Percentiles rank a stretch among this genome's conserved stretches.
phyloP scores from a whole-genome alignment of 2,329 filamentous ascomycete genomes.

The Hymenoscyphus scutula region DNA sequence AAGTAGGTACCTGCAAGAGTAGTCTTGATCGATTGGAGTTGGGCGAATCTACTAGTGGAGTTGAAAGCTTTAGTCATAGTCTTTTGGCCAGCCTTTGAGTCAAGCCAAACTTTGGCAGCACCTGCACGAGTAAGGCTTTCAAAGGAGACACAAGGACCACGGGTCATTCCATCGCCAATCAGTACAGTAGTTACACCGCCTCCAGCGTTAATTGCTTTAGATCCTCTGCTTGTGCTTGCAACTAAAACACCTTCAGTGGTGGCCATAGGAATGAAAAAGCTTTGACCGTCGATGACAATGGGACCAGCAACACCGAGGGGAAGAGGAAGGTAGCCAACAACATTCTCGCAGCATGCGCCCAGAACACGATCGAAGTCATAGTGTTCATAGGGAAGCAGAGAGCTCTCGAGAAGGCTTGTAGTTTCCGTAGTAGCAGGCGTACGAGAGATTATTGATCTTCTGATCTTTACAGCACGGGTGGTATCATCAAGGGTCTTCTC shows the following conservation, averaged over 20 bases:
- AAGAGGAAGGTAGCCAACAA: constrained; percentile 91
- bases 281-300: constrained; percentile 88
- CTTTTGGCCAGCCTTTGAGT: constrained; percentile 79
- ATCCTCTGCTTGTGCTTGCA: constrained; percentile 86
- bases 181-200: constrained; percentile 90
- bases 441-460: constrained; percentile 80
- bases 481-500: constrained; percentile 92
- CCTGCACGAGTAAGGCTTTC: constrained; percentile 86
- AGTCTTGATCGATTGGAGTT: constrained; percentile 86
- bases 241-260: constrained; percentile 97
- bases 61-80: constrained; percentile 93
- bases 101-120: constrained; percentile 92
- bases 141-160: constrained; percentile 89
- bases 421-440: constrained; percentile 78
- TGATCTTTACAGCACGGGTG: constrained; percentile 90
- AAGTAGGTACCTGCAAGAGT: constrained; percentile 91
- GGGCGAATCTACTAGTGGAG: constrained; percentile 91
- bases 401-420: constrained; percentile 74
- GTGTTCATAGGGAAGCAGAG: constrained; percentile 81
- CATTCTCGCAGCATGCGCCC: constrained; percentile 97
- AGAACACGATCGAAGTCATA: constrained; percentile 96
- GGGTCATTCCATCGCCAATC: constrained; percentile 96
- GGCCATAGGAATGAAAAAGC: constrained; percentile 97
- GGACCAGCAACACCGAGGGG: constrained; percentile 94
- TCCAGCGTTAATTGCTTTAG: constrained; percentile 96